Percentiles rank a stretch among this genome's conserved stretches.
These are phyloP conservation scores for Hypoxylon sp. DNA, from an alignment of 2,329 filamentous ascomycete genomes.

Conservation along the genomic window DNA sequence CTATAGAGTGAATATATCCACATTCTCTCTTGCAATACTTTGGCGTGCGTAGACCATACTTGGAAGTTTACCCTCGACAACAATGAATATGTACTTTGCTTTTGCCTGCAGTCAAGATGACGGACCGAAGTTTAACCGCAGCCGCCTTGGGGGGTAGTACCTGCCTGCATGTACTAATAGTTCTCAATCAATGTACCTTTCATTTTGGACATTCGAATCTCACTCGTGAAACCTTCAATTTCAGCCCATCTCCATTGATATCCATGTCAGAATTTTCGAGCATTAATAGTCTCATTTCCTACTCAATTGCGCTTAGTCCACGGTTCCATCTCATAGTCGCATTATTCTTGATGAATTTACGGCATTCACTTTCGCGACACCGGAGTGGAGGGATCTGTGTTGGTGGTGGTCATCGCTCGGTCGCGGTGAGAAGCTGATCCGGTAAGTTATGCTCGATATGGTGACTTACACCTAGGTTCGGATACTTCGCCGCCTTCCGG, in stretches of 20 bases:
- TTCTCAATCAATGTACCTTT: constrained; percentile 33
- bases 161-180: constrained; percentile 21
- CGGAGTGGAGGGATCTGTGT: constrained; percentile 45
- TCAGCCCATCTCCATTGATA: constrained; percentile 42
- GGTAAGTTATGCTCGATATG: constrained; percentile 32
- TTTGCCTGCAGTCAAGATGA: not conserved
- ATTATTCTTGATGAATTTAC: constrained; percentile 41
- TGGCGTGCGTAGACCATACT: constrained; percentile 8
- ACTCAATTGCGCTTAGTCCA: not conserved
- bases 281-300: constrained; percentile 22
- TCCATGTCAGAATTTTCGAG: constrained; percentile 30
- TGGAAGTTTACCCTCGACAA: not conserved
- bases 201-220: constrained; percentile 43
- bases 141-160: constrained; percentile 25
- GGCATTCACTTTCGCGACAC: constrained; percentile 34
- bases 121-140: constrained; percentile 49
- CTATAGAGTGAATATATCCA: constrained; percentile 13
- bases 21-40: constrained; percentile 20
- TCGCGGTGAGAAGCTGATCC: constrained; percentile 45
- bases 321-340: constrained; percentile 17
- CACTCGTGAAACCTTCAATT: constrained; percentile 49
- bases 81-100: not conserved
- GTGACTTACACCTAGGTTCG: constrained; percentile 22
- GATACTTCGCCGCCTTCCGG: constrained; percentile 5
- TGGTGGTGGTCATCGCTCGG: constrained; percentile 38